Evolutionary conservation across 2,329 filamentous ascomycete genomes (phyloP).

Genomic region (Fonsecaea pedrosoi): DNA sequence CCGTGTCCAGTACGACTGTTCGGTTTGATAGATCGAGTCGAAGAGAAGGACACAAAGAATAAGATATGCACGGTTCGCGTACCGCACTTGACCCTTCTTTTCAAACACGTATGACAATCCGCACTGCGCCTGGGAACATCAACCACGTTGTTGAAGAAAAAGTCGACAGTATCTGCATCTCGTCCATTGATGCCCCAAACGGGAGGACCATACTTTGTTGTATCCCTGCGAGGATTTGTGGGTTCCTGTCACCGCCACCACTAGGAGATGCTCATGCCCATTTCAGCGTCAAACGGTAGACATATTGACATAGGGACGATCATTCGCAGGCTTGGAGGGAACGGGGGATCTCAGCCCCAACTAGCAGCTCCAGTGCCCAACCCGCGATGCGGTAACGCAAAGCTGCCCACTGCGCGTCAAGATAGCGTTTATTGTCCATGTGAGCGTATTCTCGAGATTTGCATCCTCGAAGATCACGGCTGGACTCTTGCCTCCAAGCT

Average conservation of each 20-base stretch:
- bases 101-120: constrained; percentile 36
- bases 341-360: constrained; percentile 10
- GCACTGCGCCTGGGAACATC: constrained; percentile 36
- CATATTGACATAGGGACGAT: constrained; percentile 1
- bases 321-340: constrained; percentile 11
- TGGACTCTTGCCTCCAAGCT: constrained; percentile 55
- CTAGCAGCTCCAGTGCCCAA: constrained; percentile 5
- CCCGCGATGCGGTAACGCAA: constrained; percentile 40
- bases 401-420: constrained; percentile 44
- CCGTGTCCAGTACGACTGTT: too few species aligned
- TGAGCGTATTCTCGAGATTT: constrained; percentile 44
- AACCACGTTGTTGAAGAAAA: constrained; percentile 29
- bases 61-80: constrained; percentile 9
- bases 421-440: constrained; percentile 43
- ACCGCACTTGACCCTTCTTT: constrained; percentile 37
- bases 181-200: constrained; percentile 31
- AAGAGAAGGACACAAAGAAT: too few species aligned
- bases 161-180: constrained; percentile 22
- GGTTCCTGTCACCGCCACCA: constrained; percentile 6
- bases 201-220: constrained; percentile 24
- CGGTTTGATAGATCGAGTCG: too few species aligned
- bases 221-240: constrained; percentile 5
- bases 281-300: constrained; percentile 7
- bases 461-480: constrained; percentile 46
- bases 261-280: neutral